Conservation (phyloP, 2,329 filamentous ascomycete species). For the Pseudogymnoascus sp. region DNA sequence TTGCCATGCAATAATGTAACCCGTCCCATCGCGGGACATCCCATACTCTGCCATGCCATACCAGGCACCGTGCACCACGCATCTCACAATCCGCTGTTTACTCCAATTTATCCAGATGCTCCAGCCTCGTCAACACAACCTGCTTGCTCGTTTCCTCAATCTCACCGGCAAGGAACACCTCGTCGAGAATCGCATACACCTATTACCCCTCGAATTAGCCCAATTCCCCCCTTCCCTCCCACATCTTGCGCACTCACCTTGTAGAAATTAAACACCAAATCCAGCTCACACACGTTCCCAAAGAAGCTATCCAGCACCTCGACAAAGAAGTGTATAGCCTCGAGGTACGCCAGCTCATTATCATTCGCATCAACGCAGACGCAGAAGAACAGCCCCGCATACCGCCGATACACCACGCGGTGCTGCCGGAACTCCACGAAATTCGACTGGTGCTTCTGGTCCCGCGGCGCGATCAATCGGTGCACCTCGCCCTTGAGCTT, state of each 20-base stretch:
- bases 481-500: constrained; percentile 98
- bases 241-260: constrained; percentile 36
- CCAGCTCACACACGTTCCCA: constrained; percentile 96
- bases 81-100: constrained; percentile 31
- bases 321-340: constrained; percentile 98
- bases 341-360: constrained; percentile 92
- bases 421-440: constrained; percentile 95
- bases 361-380: constrained; percentile 98
- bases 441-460: constrained; percentile 99
- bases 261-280: constrained; percentile 76
- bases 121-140: constrained; percentile 85
- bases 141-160: constrained; percentile 99
- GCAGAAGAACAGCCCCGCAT: constrained; percentile 98
- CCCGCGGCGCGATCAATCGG: constrained; percentile 90
- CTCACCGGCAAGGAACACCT: constrained; percentile 95
- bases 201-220: constrained; percentile 25
- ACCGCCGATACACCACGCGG: constrained; percentile 95
- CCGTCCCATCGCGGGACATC: neutral
- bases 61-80: neutral
- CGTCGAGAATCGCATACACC: constrained; percentile 97
- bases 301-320: constrained; percentile 98
- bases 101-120: constrained; percentile 94
- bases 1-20: constrained; percentile 9
- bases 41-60: neutral
- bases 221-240: neutral